Percentiles rank a stretch among this genome's conserved stretches.
Evolutionary conservation across 345 rosid genomes (phyloP).

Genomic region (Gossypium raimondii): DNA sequence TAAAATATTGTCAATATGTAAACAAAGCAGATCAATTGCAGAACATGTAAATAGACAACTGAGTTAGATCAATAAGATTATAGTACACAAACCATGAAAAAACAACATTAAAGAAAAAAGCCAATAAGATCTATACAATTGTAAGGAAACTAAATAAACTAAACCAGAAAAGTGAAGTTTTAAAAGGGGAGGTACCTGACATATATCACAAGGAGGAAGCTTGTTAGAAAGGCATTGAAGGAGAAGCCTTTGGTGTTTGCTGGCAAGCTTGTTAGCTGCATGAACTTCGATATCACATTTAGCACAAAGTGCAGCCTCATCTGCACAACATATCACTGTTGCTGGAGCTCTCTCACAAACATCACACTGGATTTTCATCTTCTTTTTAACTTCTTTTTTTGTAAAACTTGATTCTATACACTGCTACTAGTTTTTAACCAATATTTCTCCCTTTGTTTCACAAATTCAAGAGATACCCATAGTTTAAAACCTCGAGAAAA

Average conservation of each 20-base stretch:
- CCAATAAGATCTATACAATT: background rate
- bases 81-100: background rate
- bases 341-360: constrained; percentile 96
- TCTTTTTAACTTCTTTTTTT: background rate
- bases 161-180: background rate
- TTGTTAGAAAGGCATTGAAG: constrained; percentile 65
- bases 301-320: constrained; percentile 90
- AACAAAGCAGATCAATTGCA: background rate
- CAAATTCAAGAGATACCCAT: background rate
- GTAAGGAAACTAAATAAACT: background rate
- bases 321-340: constrained; percentile 93
- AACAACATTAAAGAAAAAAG: background rate
- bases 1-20: background rate
- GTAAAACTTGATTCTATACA: background rate
- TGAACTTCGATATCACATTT: constrained; percentile 84
- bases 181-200: constrained; percentile 46
- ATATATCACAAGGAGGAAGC: constrained; percentile 89
- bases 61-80: background rate
- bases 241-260: constrained; percentile 94
- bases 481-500: constrained; percentile 4
- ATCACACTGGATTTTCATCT: constrained; percentile 97
- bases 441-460: background rate
- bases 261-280: constrained; percentile 91
- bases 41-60: background rate
- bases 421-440: background rate